These are phyloP conservation scores for Lactuca sativa DNA, from an alignment of 129 eudicot species.

Conservation along the genomic window DNA sequence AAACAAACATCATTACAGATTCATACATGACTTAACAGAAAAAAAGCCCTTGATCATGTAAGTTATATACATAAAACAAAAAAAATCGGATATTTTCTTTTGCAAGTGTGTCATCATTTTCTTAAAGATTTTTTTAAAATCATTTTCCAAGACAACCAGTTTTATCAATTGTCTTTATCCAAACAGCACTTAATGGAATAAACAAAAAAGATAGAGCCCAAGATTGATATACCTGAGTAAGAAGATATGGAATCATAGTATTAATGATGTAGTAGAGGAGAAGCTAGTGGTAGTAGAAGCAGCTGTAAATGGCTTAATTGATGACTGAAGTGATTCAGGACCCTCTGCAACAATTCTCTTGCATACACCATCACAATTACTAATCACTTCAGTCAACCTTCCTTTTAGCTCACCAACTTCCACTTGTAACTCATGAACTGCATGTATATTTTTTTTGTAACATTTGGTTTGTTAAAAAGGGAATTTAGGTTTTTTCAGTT, in stretches of 20 bases:
- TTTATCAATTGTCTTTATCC: too few relatives aligned
- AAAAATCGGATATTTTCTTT: too few relatives aligned
- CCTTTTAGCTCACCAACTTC: slow-evolving; percentile 90
- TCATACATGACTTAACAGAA: too few relatives aligned
- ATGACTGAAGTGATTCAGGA: slow-evolving; percentile 73
- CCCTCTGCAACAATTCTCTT: slow-evolving; percentile 64
- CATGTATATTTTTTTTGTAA: slow-evolving; percentile 10
- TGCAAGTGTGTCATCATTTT: too few relatives aligned
- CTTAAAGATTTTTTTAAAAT: too few relatives aligned
- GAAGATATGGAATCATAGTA: slow-evolving; percentile 7
- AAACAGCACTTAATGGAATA: too few relatives aligned
- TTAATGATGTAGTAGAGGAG: slow-evolving; percentile 17
- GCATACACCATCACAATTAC: slow-evolving; percentile 85
- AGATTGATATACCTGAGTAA: neutral
- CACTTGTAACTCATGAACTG: slow-evolving; percentile 85
- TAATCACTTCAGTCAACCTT: slow-evolving; percentile 77
- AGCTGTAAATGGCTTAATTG: slow-evolving; percentile 62
- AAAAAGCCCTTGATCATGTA: too few relatives aligned
- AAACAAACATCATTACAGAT: too few relatives aligned
- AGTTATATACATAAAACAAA: too few relatives aligned
- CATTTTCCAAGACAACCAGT: too few relatives aligned
- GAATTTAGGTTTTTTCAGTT: too few relatives aligned
- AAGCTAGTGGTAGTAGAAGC: slow-evolving; percentile 6
- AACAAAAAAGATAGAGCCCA: too few relatives aligned
- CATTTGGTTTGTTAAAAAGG: neutral